phyloP scores from a whole-genome alignment of 1,139 yeast genomes.

The Arxiozyma bovina region DNA sequence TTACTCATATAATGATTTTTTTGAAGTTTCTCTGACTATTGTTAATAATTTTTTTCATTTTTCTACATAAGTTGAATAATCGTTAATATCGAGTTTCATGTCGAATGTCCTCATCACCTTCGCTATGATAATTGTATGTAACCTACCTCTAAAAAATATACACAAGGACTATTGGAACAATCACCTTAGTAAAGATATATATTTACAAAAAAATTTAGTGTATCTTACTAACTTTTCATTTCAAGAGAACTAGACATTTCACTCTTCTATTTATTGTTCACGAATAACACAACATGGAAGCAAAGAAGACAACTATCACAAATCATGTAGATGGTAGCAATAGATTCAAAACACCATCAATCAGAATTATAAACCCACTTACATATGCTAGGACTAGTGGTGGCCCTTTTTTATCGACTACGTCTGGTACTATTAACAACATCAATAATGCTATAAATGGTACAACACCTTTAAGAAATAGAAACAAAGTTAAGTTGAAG shows the following conservation, averaged over 20 bases:
- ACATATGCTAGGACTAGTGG: not conserved
- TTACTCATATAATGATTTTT: not conserved
- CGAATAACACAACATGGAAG: not conserved
- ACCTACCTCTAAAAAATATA: too few species aligned
- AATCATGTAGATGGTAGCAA: not conserved
- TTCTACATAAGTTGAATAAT: too few species aligned
- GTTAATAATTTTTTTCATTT: too few species aligned
- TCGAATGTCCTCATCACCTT: not conserved
- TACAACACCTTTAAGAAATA: conserved; percentile 10
- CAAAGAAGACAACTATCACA: not conserved
- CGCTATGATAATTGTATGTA: too few species aligned
- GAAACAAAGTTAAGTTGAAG: conserved; percentile 25
- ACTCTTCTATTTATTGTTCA: too few species aligned
- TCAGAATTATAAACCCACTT: not conserved
- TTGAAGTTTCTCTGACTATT: not conserved
- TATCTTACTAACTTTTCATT: not conserved
- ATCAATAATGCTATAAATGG: conserved; percentile 4
- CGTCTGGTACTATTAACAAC: not conserved
- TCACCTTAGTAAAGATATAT: not conserved
- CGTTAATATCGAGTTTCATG: not conserved
- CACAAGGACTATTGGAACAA: not conserved
- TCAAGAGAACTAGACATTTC: not conserved
- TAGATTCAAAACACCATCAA: conserved; percentile 1
- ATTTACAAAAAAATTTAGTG: too few species aligned
- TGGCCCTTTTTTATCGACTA: not conserved